These are phyloP conservation scores for Trichoderma hamatum DNA, from an alignment of 2,329 filamentous ascomycete genomes.

Conservation along the genomic window DNA sequence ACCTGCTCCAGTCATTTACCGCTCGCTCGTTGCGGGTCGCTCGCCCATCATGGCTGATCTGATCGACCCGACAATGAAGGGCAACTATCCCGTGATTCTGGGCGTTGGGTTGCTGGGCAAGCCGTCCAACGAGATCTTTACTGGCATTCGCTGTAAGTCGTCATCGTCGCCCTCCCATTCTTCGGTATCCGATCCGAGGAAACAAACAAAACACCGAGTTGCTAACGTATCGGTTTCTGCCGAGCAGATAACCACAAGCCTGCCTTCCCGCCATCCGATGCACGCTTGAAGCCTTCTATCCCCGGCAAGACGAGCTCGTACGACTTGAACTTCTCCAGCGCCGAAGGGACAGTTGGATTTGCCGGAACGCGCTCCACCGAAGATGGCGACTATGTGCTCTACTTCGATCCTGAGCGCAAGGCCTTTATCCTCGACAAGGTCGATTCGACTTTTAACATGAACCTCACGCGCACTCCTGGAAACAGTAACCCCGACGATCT, in stretches of 20 bases:
- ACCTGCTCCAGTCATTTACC: neutral
- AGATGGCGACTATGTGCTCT: conserved; percentile 65
- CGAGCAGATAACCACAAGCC: conserved; percentile 65
- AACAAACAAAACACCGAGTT: neutral
- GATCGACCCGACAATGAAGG: conserved; percentile 63
- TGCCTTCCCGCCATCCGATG: conserved; percentile 51
- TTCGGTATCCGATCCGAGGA: neutral
- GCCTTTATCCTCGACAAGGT: conserved; percentile 82
- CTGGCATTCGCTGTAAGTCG: conserved; percentile 59
- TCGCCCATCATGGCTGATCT: conserved; percentile 39
- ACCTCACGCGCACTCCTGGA: conserved; percentile 70
- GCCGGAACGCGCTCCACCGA: conserved; percentile 61
- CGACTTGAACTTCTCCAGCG: conserved; percentile 58
- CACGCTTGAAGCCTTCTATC: conserved; percentile 56
- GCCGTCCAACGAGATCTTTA: conserved; percentile 60
- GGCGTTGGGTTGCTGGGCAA: conserved; percentile 64
- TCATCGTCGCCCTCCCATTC: neutral
- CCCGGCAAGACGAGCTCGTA: conserved; percentile 56
- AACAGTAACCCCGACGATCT: conserved; percentile 66
- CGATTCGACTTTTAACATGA: conserved; percentile 85
- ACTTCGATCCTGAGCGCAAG: conserved; percentile 75
- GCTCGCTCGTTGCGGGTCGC: neutral
- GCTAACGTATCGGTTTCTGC: conserved; percentile 24
- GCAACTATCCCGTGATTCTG: conserved; percentile 65
- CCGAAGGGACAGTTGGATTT: conserved; percentile 61